Evolutionary conservation across 2,329 filamentous ascomycete genomes (phyloP).

Genomic region (Stenocarpella maydis): DNA sequence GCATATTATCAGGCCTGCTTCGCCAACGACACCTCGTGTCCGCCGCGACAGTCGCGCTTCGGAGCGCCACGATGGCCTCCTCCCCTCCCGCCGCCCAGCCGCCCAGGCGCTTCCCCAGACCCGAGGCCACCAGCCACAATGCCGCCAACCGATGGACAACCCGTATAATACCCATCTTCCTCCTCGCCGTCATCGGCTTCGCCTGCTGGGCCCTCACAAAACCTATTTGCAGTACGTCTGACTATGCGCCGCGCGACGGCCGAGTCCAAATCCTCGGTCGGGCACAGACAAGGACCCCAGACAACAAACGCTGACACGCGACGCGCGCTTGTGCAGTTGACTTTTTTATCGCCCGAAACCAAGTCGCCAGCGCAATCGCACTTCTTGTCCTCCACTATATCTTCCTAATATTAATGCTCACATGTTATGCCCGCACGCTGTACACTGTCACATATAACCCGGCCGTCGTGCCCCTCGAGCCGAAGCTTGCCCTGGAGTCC

Average conservation of each 20-base stretch:
- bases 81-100: neutral
- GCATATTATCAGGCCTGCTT: neutral
- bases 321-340: slow-evolving; percentile 61
- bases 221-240: slow-evolving; percentile 69
- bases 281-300: neutral
- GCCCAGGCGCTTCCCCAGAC: slow-evolving; percentile 1
- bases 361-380: slow-evolving; percentile 67
- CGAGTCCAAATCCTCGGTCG: neutral
- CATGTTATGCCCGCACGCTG: slow-evolving; percentile 76
- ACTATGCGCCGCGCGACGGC: neutral
- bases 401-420: slow-evolving; percentile 71
- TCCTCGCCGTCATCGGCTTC: slow-evolving; percentile 72
- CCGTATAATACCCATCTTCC: slow-evolving; percentile 73
- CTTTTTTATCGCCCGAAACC: slow-evolving; percentile 68
- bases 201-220: slow-evolving; percentile 76
- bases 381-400: slow-evolving; percentile 78
- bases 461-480: slow-evolving; percentile 75
- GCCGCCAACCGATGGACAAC: slow-evolving; percentile 66
- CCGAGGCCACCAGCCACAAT: slow-evolving; percentile 43
- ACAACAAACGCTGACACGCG: neutral
- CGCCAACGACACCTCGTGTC: slow-evolving; percentile 16
- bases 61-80: slow-evolving; percentile 21
- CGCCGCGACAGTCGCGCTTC: slow-evolving; percentile 22
- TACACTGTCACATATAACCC: slow-evolving; percentile 74
- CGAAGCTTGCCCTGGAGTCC: slow-evolving; percentile 69